Base-by-base conservation (phyloP, 805 yeast genomes). In the Cephaloascus albidus region DNA sequence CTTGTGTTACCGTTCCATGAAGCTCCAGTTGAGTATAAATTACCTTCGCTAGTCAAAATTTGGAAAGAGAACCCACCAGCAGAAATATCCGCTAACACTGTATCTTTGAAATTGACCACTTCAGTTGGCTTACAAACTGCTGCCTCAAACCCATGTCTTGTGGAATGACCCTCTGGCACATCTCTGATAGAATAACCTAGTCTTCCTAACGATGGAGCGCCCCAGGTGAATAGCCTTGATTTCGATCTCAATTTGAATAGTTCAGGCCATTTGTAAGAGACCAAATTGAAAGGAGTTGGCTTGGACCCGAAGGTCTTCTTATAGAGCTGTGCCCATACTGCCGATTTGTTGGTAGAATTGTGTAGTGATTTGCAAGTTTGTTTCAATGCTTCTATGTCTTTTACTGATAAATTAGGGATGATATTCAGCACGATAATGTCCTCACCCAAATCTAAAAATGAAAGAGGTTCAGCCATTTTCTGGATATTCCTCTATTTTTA, bases 41-140 rank as follows among this genome's bases (percentile, higher is more conserved):
- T 60, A 1, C 89, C 88, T 1, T 65, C 54, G 20, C 65, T 63
- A 0, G 82, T 71, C 28, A 82, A 57, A 2, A 82, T 59, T 38
- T 77, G 76, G 43, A 79, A 76, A 3, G 79, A 70, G 49, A 68
- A 81, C 2, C 90, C 90, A 23, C 83, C 83, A 6, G 79, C 77
- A 18, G 73, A 62, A 1, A 81, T 60, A 45, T 75, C 80, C 1
- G 68, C 50, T 2, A 73, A 52, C 3, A 58, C 45, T 18, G 52
- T 45, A 3, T 58, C 51, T 4, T 61, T 54, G 35, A 76, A 57
- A 2, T 58, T 55, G 2, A 56, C 45, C 3, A 73, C 56, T 39
- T 52, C 47, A 1, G 64, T 55, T 1, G 78, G 76, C 6, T 51
- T 54, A 36, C 52, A 54, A 2, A 70, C 63, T 4, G 63, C 59